phyloP scores from a whole-genome alignment of 768 basidiomycete species.

The Agaricus blazei region DNA sequence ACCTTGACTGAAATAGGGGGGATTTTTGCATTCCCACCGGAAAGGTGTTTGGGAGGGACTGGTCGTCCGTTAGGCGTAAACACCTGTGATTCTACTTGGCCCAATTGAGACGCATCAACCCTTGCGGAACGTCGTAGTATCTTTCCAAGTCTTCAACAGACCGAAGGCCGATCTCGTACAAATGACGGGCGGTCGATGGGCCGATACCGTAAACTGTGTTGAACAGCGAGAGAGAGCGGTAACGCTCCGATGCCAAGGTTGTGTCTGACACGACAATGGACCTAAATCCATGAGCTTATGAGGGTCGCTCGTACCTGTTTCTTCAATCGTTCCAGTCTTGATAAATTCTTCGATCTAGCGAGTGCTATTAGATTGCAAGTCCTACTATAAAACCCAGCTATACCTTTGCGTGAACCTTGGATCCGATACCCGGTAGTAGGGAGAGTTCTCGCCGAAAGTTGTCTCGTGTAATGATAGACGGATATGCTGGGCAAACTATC shows the following conservation, averaged over 20 bases:
- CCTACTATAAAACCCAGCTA: neutral
- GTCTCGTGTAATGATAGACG: slow-evolving; percentile 31
- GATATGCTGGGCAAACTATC: slow-evolving; percentile 37
- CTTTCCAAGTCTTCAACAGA: slow-evolving; percentile 64
- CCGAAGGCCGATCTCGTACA: slow-evolving; percentile 63
- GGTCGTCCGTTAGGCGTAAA: slow-evolving; percentile 31
- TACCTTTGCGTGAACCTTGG: slow-evolving; percentile 48
- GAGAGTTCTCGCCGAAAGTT: slow-evolving; percentile 32
- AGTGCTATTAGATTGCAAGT: neutral
- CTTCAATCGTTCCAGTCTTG: slow-evolving; percentile 46
- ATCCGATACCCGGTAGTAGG: slow-evolving; percentile 44
- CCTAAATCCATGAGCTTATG: neutral
- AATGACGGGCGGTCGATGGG: slow-evolving; percentile 55
- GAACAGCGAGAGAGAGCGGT: slow-evolving; percentile 52
- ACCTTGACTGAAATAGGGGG: slow-evolving; percentile 43
- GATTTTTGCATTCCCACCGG: slow-evolving; percentile 7
- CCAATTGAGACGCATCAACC: slow-evolving; percentile 11
- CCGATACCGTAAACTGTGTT: slow-evolving; percentile 71
- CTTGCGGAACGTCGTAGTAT: slow-evolving; percentile 48
- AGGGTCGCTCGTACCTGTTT: slow-evolving; percentile 26
- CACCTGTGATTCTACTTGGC: slow-evolving; percentile 16
- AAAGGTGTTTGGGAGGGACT: slow-evolving; percentile 12
- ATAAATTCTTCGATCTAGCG: slow-evolving; percentile 61
- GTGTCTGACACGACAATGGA: slow-evolving; percentile 29
- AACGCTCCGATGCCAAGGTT: slow-evolving; percentile 46